phyloP scores from a whole-genome alignment of 331 rosid genomes.

The Pyrus hybrid region DNA sequence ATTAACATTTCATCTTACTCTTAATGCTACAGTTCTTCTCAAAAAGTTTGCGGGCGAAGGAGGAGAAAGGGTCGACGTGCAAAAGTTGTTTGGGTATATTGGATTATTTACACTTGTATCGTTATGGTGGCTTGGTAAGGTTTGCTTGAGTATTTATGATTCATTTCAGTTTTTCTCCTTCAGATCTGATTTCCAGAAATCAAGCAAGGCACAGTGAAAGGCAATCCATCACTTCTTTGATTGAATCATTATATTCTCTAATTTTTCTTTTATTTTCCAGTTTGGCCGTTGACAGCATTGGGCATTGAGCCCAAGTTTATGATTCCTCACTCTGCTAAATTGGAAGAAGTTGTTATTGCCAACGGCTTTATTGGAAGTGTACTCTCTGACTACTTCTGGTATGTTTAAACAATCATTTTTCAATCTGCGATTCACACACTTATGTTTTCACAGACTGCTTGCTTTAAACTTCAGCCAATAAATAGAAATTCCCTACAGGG shows the following conservation, averaged over 20 bases:
- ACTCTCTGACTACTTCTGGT: slow-evolving; percentile 94
- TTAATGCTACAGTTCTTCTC: slow-evolving; percentile 58
- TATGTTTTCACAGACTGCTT: not conserved
- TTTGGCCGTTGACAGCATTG: slow-evolving; percentile 84
- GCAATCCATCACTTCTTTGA: not conserved
- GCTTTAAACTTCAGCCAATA: slow-evolving; percentile 2
- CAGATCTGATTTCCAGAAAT: not conserved
- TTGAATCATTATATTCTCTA: not conserved
- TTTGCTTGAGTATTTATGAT: not conserved
- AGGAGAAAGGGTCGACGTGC: slow-evolving; percentile 79
- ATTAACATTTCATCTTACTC: not conserved
- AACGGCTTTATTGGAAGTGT: slow-evolving; percentile 91
- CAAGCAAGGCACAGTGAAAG: not conserved
- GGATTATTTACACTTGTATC: slow-evolving; percentile 79
- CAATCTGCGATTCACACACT: not conserved
- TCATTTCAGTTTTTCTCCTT: not conserved
- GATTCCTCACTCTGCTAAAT: slow-evolving; percentile 63
- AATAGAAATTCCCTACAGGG: slow-evolving; percentile 34
- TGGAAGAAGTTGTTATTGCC: slow-evolving; percentile 86
- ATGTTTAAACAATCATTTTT: slow-evolving; percentile 3
- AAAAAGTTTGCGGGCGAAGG: slow-evolving; percentile 75
- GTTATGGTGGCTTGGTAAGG: slow-evolving; percentile 84
- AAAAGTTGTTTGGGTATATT: slow-evolving; percentile 83
- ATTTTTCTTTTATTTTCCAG: slow-evolving; percentile 32
- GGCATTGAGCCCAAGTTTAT: slow-evolving; percentile 90